Evolutionary conservation across 352 stramenopile genomes (phyloP).

Genomic region (Phytophthora sp.): DNA sequence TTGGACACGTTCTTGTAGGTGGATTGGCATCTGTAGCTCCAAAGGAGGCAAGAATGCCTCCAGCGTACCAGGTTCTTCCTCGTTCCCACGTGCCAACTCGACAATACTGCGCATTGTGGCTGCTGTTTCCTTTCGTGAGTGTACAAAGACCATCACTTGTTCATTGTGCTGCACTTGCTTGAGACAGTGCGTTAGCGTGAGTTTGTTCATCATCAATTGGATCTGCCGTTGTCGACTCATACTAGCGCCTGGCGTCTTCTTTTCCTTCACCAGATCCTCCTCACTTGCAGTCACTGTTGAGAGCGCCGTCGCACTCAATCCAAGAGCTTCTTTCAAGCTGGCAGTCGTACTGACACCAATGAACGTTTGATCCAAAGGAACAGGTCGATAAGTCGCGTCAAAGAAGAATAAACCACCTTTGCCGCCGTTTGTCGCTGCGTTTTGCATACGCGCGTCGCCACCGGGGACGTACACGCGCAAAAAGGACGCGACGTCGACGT

Average conservation of each 20-base stretch:
- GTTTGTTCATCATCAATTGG: conserved; percentile 88
- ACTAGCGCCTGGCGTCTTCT: conserved; percentile 39
- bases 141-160: conserved; percentile 99
- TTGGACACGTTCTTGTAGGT: conserved; percentile 74
- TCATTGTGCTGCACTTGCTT: conserved; percentile 69
- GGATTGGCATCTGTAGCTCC: conserved; percentile 61
- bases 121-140: conserved; percentile 98
- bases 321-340: conserved; percentile 69
- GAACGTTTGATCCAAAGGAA: conserved; percentile 99
- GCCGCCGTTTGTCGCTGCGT: conserved; percentile 75
- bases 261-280: conserved; percentile 53
- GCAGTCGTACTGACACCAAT: conserved; percentile 93
- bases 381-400: conserved; percentile 96
- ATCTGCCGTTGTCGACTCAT: conserved; percentile 72
- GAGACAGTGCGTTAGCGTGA: conserved; percentile 74
- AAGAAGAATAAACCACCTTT: conserved; percentile 97
- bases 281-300: conserved; percentile 53
- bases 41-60: conserved; percentile 66
- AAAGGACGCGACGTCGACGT: conserved; percentile 98
- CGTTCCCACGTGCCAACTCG: conserved; percentile 83
- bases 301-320: conserved; percentile 52
- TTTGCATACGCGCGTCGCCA: conserved; percentile 57
- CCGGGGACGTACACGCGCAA: conserved; percentile 91
- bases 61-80: conserved; percentile 58
- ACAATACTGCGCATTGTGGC: conserved; percentile 94